Percentiles rank a stretch among this genome's conserved stretches.
Evolutionary conservation across 1,284 basidiomycete genomes (phyloP).

Genomic region (Melampsora abietis-canadensis): DNA sequence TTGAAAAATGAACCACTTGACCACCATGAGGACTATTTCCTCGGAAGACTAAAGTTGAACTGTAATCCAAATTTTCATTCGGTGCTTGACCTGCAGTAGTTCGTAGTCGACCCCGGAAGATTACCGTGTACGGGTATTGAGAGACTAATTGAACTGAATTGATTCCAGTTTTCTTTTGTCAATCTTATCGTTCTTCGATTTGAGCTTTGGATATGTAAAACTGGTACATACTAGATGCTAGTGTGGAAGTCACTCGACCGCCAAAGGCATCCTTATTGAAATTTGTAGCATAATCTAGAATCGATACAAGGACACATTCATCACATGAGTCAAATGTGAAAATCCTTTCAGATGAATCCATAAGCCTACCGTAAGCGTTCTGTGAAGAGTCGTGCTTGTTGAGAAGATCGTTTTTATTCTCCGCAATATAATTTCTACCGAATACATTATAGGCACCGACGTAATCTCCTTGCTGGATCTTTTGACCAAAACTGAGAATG

Average conservation of each 20-base stretch:
- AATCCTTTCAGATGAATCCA: too few species aligned
- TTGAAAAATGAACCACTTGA: not conserved
- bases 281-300: not conserved
- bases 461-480: not conserved
- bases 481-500: constrained; percentile 1
- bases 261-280: not conserved
- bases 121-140: not conserved
- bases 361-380: too few species aligned
- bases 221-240: too few species aligned
- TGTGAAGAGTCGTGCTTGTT: too few species aligned
- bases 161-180: too few species aligned
- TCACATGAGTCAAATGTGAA: not conserved
- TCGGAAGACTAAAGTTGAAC: not conserved
- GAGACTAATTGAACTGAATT: not conserved
- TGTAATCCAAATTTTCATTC: not conserved
- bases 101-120: not conserved
- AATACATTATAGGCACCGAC: not conserved
- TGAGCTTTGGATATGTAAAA: too few species aligned
- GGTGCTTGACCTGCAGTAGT: constrained; percentile 9
- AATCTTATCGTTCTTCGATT: too few species aligned
- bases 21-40: not conserved
- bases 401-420: too few species aligned
- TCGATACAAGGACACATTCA: not conserved
- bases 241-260: not conserved
- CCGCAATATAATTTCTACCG: too few species aligned